phyloP scores from a whole-genome alignment of 148 eudicot genomes.

The Chenopodium formosanum region DNA sequence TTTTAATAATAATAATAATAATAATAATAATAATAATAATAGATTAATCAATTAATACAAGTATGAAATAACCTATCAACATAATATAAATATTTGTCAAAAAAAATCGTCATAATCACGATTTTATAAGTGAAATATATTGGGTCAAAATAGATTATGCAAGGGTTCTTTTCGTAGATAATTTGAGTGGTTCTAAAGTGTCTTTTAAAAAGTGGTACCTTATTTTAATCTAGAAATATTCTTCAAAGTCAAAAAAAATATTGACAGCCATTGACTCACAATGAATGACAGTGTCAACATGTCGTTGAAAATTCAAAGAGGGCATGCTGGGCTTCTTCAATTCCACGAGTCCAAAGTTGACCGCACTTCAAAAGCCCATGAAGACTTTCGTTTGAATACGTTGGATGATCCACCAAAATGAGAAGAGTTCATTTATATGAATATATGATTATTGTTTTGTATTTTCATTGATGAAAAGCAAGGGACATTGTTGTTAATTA shows the following conservation, averaged over 20 bases:
- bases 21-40: no score
- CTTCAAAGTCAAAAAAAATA: not conserved
- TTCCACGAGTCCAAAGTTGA: not conserved
- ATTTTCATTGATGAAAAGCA: no score
- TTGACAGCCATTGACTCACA: not conserved
- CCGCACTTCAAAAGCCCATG: not conserved
- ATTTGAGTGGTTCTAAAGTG: not conserved
- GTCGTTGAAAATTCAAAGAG: conserved; percentile 12
- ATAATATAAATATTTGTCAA: no score
- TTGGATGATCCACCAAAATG: no score
- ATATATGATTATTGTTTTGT: no score
- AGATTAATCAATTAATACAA: no score
- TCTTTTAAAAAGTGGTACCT: not conserved
- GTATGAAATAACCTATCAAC: no score
- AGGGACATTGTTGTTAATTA: no score
- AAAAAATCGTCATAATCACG: no score
- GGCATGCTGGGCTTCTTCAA: conserved; percentile 7
- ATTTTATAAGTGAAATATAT: not conserved
- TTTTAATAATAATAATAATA: no score
- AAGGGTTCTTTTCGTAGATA: not conserved
- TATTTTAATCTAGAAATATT: not conserved
- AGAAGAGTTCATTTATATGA: no score
- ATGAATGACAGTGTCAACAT: not conserved
- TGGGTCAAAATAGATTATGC: not conserved
- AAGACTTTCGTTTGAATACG: no score